Evolutionary conservation across 352 stramenopile genomes (phyloP).

Genomic region (Phytophthora agathidicida): DNA sequence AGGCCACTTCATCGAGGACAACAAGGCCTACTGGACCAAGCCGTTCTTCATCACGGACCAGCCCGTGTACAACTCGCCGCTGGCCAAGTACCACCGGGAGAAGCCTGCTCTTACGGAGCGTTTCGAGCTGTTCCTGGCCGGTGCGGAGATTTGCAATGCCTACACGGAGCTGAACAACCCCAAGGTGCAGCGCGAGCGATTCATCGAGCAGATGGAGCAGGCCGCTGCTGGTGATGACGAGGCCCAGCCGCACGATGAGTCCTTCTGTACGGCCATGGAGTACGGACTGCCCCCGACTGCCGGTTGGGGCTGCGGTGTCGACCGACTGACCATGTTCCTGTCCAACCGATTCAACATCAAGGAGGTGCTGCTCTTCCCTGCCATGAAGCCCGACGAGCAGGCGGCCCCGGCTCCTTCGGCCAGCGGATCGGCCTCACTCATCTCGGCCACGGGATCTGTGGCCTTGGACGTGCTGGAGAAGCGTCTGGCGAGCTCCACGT

Average conservation of each 20-base stretch:
- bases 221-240: conserved; percentile 83
- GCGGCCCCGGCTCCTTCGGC: conserved; percentile 19
- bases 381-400: conserved; percentile 98
- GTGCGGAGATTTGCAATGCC: conserved; percentile 97
- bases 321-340: conserved; percentile 97
- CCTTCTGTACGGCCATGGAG: conserved; percentile 95
- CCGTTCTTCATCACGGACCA: conserved; percentile 99
- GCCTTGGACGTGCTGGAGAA: conserved; percentile 72
- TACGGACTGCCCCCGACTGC: conserved; percentile 98
- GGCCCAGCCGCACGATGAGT: conserved; percentile 94
- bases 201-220: conserved; percentile 85
- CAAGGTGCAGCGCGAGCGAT: conserved; percentile 85
- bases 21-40: conserved; percentile 90
- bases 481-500: conserved; percentile 57
- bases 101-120: conserved; percentile 95
- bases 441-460: conserved; percentile 47
- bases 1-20: conserved; percentile 89
- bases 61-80: conserved; percentile 96
- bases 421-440: conserved; percentile 20
- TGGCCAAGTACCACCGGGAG: conserved; percentile 96
- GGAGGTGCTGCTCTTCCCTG: conserved; percentile 99
- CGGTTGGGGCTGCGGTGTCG: conserved; percentile 97
- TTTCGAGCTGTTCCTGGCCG: conserved; percentile 98
- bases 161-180: conserved; percentile 99
- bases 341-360: conserved; percentile 96